phyloP scores from a whole-genome alignment of 352 stramenopile genomes.

The Phytophthora boehmeriae region DNA sequence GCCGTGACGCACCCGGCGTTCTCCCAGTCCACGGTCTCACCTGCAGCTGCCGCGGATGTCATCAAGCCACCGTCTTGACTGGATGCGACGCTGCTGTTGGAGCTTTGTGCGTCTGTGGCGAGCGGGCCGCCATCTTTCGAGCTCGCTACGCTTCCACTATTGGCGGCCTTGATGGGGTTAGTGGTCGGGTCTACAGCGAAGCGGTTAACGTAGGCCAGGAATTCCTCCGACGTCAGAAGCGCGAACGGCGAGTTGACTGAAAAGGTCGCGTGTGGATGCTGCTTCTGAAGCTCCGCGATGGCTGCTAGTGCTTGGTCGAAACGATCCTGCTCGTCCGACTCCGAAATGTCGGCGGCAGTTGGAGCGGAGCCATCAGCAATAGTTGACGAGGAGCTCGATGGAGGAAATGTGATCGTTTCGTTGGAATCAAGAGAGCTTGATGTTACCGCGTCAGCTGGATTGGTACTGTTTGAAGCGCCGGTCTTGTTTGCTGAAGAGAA shows the following conservation, averaged over 20 bases:
- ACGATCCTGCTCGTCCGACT: constrained; percentile 52
- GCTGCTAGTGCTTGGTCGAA: constrained; percentile 46
- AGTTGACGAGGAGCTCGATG: constrained; percentile 7
- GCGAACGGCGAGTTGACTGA: constrained; percentile 64
- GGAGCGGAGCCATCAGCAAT: constrained; percentile 5
- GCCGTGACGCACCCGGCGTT: constrained; percentile 73
- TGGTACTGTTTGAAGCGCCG: constrained; percentile 17
- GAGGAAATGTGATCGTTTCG: constrained; percentile 19
- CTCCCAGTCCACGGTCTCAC: constrained; percentile 75
- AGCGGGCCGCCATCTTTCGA: constrained; percentile 26
- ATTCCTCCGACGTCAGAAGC: constrained; percentile 64
- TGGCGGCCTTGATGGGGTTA: constrained; percentile 25
- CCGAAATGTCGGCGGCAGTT: constrained; percentile 18
- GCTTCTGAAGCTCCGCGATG: constrained; percentile 49
- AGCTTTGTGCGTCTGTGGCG: constrained; percentile 26
- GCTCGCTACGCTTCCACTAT: constrained; percentile 17
- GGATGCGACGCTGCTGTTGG: constrained; percentile 7
- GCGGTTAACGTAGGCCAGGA: constrained; percentile 57
- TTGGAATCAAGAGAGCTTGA: constrained; percentile 29
- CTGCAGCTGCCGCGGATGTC: constrained; percentile 43
- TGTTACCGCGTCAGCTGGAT: constrained; percentile 3
- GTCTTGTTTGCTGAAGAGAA: constrained; percentile 25
- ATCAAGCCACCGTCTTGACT: constrained; percentile 32
- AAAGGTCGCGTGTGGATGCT: constrained; percentile 60
- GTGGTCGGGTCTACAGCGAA: constrained; percentile 36